Conservation (phyloP, 2,329 filamentous ascomycete species). For the Raffaelea ambrosiae region DNA sequence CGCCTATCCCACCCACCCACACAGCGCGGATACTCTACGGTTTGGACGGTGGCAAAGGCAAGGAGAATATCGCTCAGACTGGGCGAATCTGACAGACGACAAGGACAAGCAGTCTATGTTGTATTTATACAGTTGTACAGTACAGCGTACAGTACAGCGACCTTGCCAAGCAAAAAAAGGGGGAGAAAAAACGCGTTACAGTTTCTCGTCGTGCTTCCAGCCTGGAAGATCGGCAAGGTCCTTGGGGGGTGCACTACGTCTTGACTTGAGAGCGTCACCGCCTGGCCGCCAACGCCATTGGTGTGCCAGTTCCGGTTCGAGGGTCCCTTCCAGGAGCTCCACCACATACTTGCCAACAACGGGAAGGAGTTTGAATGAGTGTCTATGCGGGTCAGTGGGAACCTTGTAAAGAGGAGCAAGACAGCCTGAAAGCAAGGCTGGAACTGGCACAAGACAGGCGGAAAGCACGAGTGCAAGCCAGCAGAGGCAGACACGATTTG, state of each 20-base stretch:
- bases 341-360: slow-evolving; percentile 6
- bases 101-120: no score
- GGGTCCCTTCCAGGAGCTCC: slow-evolving; percentile 3
- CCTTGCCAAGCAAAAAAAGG: no score
- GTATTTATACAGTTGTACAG: no score
- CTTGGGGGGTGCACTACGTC: not conserved
- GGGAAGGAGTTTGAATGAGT: slow-evolving; percentile 6
- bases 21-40: no score
- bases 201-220: slow-evolving; percentile 3
- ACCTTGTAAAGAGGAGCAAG: not conserved
- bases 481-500: not conserved
- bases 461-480: not conserved
- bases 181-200: not conserved
- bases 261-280: slow-evolving; percentile 4
- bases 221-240: slow-evolving; percentile 2
- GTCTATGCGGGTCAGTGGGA: no score
- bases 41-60: no score
- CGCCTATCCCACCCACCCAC: no score
- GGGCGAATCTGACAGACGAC: no score
- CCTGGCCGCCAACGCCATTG: slow-evolving; percentile 5
- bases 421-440: not conserved
- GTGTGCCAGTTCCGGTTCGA: not conserved
- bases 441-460: no score
- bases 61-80: no score
- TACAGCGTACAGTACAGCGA: no score